These are phyloP conservation scores for Talaromyces nanjingensis DNA, from an alignment of 495 filamentous ascomycete species.

Conservation along the genomic window DNA sequence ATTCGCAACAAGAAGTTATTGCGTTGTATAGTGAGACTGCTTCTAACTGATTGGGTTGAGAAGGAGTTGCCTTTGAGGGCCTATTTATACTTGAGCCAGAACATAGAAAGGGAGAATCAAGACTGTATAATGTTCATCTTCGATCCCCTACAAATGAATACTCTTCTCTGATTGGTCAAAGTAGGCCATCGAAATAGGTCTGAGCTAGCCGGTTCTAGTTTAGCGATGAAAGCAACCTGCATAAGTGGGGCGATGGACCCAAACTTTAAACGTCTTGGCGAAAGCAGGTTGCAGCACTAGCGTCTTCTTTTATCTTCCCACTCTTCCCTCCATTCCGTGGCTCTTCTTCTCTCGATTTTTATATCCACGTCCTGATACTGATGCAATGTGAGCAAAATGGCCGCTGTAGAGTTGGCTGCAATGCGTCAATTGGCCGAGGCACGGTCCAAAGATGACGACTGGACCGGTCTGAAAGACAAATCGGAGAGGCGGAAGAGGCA, in stretches of 20 bases:
- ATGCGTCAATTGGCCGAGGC: slow-evolving; percentile 5
- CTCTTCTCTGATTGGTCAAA: neutral
- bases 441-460: slow-evolving; percentile 19
- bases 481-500: slow-evolving; percentile 33
- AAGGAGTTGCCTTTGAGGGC: neutral
- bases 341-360: neutral
- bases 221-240: slow-evolving; percentile 4
- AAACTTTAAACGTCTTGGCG: neutral
- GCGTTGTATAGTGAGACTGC: neutral
- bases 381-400: neutral
- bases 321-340: neutral
- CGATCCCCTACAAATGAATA: neutral
- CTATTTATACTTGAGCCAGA: neutral
- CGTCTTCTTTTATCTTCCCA: neutral
- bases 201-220: neutral
- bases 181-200: neutral
- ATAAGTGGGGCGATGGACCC: neutral
- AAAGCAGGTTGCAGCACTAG: slow-evolving; percentile 1
- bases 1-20: neutral
- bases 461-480: slow-evolving; percentile 30
- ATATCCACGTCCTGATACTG: neutral
- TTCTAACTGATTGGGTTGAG: neutral
- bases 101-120: neutral
- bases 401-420: neutral
- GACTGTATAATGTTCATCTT: neutral